Evolutionary conservation across 257 asterid species (phyloP).

Genomic region (Asclepias syriaca): DNA sequence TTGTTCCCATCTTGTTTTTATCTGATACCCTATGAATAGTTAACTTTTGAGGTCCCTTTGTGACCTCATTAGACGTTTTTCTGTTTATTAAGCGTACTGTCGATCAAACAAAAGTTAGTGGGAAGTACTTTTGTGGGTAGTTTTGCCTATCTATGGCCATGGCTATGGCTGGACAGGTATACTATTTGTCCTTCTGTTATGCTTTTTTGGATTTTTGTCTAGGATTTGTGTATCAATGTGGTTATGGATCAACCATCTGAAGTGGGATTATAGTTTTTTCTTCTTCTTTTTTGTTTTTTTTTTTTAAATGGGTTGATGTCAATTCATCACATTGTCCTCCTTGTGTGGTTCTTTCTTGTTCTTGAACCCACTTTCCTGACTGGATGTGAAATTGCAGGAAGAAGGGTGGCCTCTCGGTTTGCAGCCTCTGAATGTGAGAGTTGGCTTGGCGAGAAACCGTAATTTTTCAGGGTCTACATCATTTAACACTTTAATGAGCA

Average conservation of each 20-base stretch:
- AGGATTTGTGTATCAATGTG: neutral
- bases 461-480: slow-evolving; percentile 35
- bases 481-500: slow-evolving; percentile 40
- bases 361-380: slow-evolving; percentile 6
- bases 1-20: slow-evolving; percentile 8
- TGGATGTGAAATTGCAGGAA: slow-evolving; percentile 39
- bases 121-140: slow-evolving; percentile 7
- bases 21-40: slow-evolving; percentile 13
- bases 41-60: slow-evolving; percentile 10
- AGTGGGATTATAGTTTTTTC: neutral
- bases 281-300: neutral
- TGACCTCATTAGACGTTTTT: slow-evolving; percentile 3
- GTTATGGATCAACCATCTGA: neutral
- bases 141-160: neutral
- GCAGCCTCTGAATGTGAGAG: slow-evolving; percentile 43
- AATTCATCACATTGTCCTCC: slow-evolving; percentile 6
- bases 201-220: slow-evolving; percentile 5
- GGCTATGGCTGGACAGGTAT: slow-evolving; percentile 21
- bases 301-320: slow-evolving; percentile 8
- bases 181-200: neutral
- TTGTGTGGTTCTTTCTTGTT: neutral
- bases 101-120: neutral
- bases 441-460: slow-evolving; percentile 34
- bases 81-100: slow-evolving; percentile 8
- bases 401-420: slow-evolving; percentile 57